A percentile compares a stretch with the other conserved stretches of the same genome.
phyloP scores from a whole-genome alignment of 768 basidiomycete species.

The Paxillus ammoniavirescens region DNA sequence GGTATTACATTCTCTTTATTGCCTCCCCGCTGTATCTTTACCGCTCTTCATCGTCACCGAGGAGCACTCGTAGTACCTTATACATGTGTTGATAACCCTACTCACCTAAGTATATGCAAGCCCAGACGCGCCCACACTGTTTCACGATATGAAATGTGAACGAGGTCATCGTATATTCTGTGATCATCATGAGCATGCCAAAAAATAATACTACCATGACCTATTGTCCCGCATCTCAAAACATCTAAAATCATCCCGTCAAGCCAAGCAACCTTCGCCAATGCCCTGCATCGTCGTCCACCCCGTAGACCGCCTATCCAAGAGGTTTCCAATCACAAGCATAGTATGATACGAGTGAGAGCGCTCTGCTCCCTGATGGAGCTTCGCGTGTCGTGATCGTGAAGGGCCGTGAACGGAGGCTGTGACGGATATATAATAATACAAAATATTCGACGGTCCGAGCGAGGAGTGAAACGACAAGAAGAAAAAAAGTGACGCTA shows the following conservation, averaged over 20 bases:
- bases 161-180: slow-evolving; percentile 10
- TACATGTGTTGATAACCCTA: background rate
- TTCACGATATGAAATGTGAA: too few species aligned
- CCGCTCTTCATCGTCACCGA: background rate
- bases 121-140: background rate
- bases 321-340: slow-evolving; percentile 8
- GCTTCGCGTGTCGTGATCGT: slow-evolving; percentile 47
- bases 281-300: slow-evolving; percentile 21
- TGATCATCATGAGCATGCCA: slow-evolving; percentile 1
- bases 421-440: slow-evolving; percentile 29
- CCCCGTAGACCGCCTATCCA: slow-evolving; percentile 9
- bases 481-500: background rate
- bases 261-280: slow-evolving; percentile 9
- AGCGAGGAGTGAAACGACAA: slow-evolving; percentile 5
- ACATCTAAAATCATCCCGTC: slow-evolving; percentile 14
- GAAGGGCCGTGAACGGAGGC: slow-evolving; percentile 1
- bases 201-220: slow-evolving; percentile 8
- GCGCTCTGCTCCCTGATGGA: slow-evolving; percentile 45
- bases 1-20: slow-evolving; percentile 20
- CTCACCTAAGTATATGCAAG: background rate
- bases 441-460: slow-evolving; percentile 29
- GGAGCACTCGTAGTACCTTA: slow-evolving; percentile 1
- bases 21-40: slow-evolving; percentile 24
- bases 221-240: slow-evolving; percentile 14
- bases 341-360: slow-evolving; percentile 15